phyloP scores from a whole-genome alignment of 805 yeast genomes.

The Komagataella pseudopastoris region DNA sequence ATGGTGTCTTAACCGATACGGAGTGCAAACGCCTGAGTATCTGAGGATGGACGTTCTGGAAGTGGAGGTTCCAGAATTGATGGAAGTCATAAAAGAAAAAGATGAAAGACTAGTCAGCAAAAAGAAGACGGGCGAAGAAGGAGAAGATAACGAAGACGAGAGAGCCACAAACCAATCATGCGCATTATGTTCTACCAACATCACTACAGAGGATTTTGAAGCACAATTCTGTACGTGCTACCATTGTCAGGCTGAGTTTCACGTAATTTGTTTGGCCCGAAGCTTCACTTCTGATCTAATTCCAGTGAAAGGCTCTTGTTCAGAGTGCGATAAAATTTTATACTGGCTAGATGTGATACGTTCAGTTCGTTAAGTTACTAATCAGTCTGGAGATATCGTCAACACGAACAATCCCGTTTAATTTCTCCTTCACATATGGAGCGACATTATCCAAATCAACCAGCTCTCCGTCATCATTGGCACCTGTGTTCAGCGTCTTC shows the following conservation, averaged over 20 bases:
- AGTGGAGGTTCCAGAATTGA: conserved; percentile 7
- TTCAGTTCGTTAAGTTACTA: not conserved
- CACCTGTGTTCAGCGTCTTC: conserved; percentile 82
- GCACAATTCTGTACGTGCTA: not conserved
- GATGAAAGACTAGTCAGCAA: conserved; percentile 5
- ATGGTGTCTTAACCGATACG: conserved; percentile 23
- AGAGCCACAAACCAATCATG: not conserved
- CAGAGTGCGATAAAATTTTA: conserved; percentile 2
- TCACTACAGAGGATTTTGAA: not conserved
- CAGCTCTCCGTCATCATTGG: conserved; percentile 75
- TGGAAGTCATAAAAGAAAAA: conserved; percentile 13
- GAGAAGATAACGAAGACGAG: not conserved
- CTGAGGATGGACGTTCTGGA: conserved; percentile 1
- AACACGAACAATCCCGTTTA: conserved; percentile 31
- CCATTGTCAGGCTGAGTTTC: not conserved
- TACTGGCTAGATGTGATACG: conserved; percentile 1
- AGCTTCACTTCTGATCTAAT: not conserved
- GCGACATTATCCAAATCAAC: conserved; percentile 52
- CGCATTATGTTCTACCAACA: not conserved
- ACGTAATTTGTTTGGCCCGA: not conserved
- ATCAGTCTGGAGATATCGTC: conserved; percentile 48
- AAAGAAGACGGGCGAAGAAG: conserved; percentile 5
- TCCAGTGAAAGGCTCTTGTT: conserved; percentile 4
- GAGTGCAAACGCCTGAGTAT: conserved; percentile 11
- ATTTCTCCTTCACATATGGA: conserved; percentile 24